Percentiles rank a stretch among this genome's conserved stretches.
Evolutionary conservation across 1,284 basidiomycete species (phyloP).

Genomic region (Melampsora americana): DNA sequence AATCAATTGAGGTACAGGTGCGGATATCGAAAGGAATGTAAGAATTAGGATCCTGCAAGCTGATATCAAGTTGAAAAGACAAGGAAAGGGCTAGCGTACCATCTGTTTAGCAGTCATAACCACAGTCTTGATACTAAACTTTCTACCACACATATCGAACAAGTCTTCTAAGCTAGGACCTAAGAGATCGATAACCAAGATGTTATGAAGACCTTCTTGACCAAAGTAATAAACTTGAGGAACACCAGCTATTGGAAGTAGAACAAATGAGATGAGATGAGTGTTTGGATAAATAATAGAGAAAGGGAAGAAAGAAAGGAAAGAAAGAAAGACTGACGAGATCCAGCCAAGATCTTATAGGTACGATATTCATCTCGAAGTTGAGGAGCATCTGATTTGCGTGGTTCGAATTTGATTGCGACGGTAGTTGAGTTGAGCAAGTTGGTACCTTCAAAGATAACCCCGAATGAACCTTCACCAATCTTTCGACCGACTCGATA

Average conservation of each 20-base stretch:
- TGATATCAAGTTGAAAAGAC: background rate
- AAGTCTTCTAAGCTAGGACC: conserved; percentile 89
- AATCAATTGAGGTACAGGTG: background rate
- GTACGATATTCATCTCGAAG: conserved; percentile 93
- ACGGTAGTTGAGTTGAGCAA: conserved; percentile 91
- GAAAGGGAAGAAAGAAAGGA: background rate
- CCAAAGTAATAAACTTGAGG: conserved; percentile 97
- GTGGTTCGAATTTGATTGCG: conserved; percentile 96
- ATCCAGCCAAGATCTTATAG: conserved; percentile 89
- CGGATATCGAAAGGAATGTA: background rate
- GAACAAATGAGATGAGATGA: background rate
- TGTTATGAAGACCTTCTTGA: conserved; percentile 94
- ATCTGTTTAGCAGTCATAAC: conserved; percentile 96
- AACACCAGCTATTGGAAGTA: conserved; percentile 68
- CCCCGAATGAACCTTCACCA: conserved; percentile 59
- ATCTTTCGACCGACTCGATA: conserved; percentile 79
- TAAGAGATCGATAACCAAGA: conserved; percentile 90
- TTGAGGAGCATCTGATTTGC: conserved; percentile 94
- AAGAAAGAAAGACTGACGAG: conserved; percentile 63
- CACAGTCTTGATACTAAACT: conserved; percentile 90
- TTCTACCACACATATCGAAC: conserved; percentile 92
- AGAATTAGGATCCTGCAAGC: background rate
- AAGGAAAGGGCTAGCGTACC: conserved; percentile 58
- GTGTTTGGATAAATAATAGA: background rate
- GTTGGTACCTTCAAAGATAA: conserved; percentile 69